Percentiles rank a stretch among this genome's conserved stretches.
These are phyloP conservation scores for Phaffia australis DNA, from an alignment of 768 basidiomycete genomes.

Conservation along the genomic window DNA sequence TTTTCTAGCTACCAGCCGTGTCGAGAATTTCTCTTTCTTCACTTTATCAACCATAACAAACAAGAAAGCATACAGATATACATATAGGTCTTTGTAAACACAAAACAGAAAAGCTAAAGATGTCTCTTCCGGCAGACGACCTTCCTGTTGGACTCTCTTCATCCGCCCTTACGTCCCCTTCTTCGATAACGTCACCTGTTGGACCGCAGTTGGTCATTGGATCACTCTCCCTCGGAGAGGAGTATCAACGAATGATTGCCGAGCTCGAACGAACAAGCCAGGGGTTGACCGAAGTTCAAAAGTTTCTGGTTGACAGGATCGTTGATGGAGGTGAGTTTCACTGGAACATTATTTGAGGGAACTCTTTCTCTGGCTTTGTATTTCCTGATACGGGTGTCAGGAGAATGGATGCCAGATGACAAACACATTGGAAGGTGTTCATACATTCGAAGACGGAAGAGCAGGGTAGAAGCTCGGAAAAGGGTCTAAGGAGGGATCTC, in stretches of 20 bases:
- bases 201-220: slow-evolving; percentile 55
- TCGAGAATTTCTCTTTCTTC: too few species aligned
- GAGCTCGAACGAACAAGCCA: slow-evolving; percentile 45
- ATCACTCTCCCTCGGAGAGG: slow-evolving; percentile 62
- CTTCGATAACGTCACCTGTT: slow-evolving; percentile 23
- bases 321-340: slow-evolving; percentile 58
- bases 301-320: slow-evolving; percentile 69
- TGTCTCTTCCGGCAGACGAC: too few species aligned
- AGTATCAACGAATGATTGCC: slow-evolving; percentile 69
- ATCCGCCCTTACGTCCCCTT: neutral
- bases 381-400: too few species aligned
- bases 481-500: too few species aligned
- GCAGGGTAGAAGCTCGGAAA: too few species aligned
- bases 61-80: too few species aligned
- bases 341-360: slow-evolving; percentile 7
- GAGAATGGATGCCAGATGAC: neutral
- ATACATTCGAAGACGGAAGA: neutral
- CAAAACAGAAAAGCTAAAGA: too few species aligned
- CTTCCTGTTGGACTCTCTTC: too few species aligned
- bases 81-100: too few species aligned
- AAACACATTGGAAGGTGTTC: neutral
- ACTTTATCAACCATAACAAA: too few species aligned
- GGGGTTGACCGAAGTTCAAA: slow-evolving; percentile 50
- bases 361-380: too few species aligned
- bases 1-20: too few species aligned